Evolutionary conservation across 805 yeast genomes (phyloP).

Genomic region (Starmera quercuum): DNA sequence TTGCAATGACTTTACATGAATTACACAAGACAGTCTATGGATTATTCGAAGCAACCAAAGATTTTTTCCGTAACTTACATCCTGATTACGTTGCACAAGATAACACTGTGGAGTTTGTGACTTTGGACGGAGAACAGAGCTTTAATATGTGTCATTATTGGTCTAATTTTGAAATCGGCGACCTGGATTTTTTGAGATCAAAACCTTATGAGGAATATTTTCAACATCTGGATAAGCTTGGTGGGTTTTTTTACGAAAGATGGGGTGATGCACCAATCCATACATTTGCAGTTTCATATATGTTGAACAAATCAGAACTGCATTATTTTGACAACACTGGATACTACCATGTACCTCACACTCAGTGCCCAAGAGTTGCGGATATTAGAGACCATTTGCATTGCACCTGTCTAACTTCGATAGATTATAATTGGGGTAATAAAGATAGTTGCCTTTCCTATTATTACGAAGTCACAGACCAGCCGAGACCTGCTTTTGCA

Average conservation of each 20-base stretch:
- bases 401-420: slow-evolving; percentile 41
- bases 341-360: slow-evolving; percentile 55
- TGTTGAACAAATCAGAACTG: slow-evolving; percentile 47
- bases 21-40: slow-evolving; percentile 52
- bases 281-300: slow-evolving; percentile 62
- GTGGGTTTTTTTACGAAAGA: slow-evolving; percentile 81
- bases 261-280: slow-evolving; percentile 97
- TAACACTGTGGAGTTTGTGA: slow-evolving; percentile 54
- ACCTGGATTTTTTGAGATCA: slow-evolving; percentile 59
- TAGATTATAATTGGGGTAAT: slow-evolving; percentile 19
- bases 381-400: slow-evolving; percentile 35
- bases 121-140: slow-evolving; percentile 52
- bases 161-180: slow-evolving; percentile 74
- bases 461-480: slow-evolving; percentile 12
- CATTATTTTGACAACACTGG: slow-evolving; percentile 74
- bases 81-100: slow-evolving; percentile 39
- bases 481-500: slow-evolving; percentile 12
- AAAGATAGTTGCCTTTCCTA: slow-evolving; percentile 17
- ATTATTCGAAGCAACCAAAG: slow-evolving; percentile 50
- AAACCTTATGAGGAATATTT: slow-evolving; percentile 52
- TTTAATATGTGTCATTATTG: slow-evolving; percentile 79
- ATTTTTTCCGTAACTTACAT: slow-evolving; percentile 35
- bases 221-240: slow-evolving; percentile 51
- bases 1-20: slow-evolving; percentile 60
- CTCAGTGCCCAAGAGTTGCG: slow-evolving; percentile 48